A percentile compares a stretch with the other conserved stretches of the same genome.
Evolutionary conservation across 2,329 filamentous ascomycete species (phyloP).

Genomic region (Colletotrichum gloeosporioides): DNA sequence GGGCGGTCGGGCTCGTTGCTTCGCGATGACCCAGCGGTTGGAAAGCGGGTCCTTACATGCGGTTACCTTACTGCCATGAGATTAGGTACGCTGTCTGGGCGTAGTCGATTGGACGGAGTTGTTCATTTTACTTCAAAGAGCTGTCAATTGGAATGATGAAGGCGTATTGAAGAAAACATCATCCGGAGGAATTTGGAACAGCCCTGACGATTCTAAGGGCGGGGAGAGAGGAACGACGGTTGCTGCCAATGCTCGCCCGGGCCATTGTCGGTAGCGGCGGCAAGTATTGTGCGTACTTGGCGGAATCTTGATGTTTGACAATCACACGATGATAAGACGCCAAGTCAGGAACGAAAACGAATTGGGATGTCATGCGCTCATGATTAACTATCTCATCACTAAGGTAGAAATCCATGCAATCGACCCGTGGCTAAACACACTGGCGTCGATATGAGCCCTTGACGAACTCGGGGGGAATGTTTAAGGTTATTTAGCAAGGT

Average conservation of each 20-base stretch:
- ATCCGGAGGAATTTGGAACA: not conserved
- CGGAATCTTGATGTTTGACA: not conserved
- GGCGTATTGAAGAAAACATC: not conserved
- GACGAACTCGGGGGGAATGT: not conserved
- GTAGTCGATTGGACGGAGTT: not conserved
- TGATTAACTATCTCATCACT: not conserved
- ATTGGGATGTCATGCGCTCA: not conserved
- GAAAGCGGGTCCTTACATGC: not conserved
- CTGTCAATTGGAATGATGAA: fast-evolving
- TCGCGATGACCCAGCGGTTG: not conserved
- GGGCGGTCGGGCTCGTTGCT: not conserved
- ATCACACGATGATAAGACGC: not conserved
- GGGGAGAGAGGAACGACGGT: not conserved
- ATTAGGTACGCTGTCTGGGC: not conserved
- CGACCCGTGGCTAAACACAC: not conserved
- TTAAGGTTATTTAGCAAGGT: not conserved
- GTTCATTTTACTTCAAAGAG: not conserved
- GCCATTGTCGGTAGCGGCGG: not conserved
- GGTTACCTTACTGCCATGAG: not conserved
- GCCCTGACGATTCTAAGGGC: not conserved
- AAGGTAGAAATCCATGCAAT: not conserved
- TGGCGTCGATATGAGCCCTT: slow-evolving; percentile 7
- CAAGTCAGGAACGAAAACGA: not conserved
- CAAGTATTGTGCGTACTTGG: not conserved
- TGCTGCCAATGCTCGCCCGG: not conserved